phyloP scores from a whole-genome alignment of 352 stramenopile species.

The Phytophthora lateralis region DNA sequence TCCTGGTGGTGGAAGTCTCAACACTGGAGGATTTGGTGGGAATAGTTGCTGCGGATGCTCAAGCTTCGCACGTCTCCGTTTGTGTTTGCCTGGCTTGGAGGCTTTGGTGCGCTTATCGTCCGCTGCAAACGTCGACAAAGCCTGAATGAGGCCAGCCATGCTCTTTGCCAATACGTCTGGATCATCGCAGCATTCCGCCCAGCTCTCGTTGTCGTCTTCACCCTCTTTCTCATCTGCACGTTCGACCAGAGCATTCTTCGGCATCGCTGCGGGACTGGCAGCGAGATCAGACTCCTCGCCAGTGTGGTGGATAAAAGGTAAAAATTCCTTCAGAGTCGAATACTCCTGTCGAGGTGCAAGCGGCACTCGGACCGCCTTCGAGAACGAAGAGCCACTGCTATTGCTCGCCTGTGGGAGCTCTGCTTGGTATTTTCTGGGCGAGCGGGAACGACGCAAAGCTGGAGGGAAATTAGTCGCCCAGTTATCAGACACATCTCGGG shows the following conservation, averaged over 20 bases:
- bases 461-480: slow-evolving; percentile 29
- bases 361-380: slow-evolving; percentile 3
- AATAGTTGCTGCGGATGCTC: neutral
- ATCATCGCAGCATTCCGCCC: slow-evolving; percentile 23
- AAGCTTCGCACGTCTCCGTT: slow-evolving; percentile 15
- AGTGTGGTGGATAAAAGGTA: slow-evolving; percentile 11
- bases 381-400: slow-evolving; percentile 5
- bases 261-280: neutral
- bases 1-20: slow-evolving; percentile 3
- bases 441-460: neutral
- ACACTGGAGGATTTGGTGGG: neutral
- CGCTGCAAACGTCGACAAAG: slow-evolving; percentile 29
- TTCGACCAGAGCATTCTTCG: neutral
- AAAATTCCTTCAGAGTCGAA: neutral
- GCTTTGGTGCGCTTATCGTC: slow-evolving; percentile 6
- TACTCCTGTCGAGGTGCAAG: neutral
- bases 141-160: slow-evolving; percentile 31
- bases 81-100: slow-evolving; percentile 7
- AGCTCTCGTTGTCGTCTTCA: slow-evolving; percentile 17
- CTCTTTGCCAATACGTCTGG: slow-evolving; percentile 24
- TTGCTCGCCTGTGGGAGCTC: neutral
- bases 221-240: neutral
- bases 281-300: neutral
- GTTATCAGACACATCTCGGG: slow-evolving; percentile 15
- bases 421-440: slow-evolving; percentile 5